Evolutionary conservation across 2,329 filamentous ascomycete genomes (phyloP).

Genomic region (Lachnellula occidentalis): DNA sequence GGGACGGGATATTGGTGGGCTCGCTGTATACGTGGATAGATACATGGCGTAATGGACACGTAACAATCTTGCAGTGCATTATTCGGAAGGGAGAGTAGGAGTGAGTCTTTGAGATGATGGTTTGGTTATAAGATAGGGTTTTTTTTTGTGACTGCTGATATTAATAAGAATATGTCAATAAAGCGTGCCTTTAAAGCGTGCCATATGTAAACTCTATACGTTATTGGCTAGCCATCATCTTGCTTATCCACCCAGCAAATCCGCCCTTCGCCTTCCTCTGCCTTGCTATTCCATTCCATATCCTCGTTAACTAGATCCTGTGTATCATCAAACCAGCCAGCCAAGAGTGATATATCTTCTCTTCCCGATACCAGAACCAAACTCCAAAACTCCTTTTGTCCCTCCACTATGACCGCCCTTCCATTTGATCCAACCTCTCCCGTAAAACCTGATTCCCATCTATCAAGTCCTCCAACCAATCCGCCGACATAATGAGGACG

Average conservation of each 20-base stretch:
- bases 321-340: conserved; percentile 9
- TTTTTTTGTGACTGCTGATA: too few relatives aligned
- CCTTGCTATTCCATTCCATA: background rate
- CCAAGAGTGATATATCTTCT: background rate
- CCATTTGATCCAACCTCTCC: conserved; percentile 46
- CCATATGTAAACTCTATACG: background rate
- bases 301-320: conserved; percentile 2
- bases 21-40: too few relatives aligned
- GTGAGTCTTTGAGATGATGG: too few relatives aligned
- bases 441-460: conserved; percentile 60
- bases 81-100: too few relatives aligned
- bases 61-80: too few relatives aligned
- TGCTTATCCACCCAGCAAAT: background rate
- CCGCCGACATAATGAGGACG: conserved; percentile 67
- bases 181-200: too few relatives aligned
- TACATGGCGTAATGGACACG: too few relatives aligned
- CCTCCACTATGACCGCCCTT: conserved; percentile 16
- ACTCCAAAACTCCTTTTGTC: conserved; percentile 1
- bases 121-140: too few relatives aligned
- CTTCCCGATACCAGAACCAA: background rate
- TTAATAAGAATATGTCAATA: too few relatives aligned
- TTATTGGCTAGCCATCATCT: background rate
- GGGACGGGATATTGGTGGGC: too few relatives aligned
- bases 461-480: conserved; percentile 71
- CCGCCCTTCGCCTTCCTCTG: background rate